phyloP scores from a whole-genome alignment of 2,329 filamentous ascomycete genomes.

The Polychaeton citri region DNA sequence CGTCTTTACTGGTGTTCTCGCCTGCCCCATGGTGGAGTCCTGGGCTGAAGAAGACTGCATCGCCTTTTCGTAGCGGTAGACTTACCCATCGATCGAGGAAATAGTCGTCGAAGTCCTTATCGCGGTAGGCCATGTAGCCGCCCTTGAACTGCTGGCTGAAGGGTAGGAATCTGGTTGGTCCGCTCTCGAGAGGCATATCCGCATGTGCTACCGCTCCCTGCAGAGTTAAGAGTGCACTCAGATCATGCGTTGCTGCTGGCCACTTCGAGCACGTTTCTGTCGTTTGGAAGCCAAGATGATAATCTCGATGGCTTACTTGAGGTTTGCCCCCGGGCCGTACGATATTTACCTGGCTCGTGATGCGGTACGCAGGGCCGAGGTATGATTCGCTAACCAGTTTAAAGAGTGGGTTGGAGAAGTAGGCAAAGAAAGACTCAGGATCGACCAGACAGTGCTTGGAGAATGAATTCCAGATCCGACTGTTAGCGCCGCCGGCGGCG shows the following conservation, averaged over 20 bases:
- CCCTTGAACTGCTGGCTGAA: slow-evolving; percentile 45
- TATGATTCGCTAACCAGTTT: slow-evolving; percentile 39
- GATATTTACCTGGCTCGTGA: slow-evolving; percentile 51
- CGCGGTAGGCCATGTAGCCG: slow-evolving; percentile 46
- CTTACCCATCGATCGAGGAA: slow-evolving; percentile 42
- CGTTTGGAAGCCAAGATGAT: slow-evolving; percentile 51
- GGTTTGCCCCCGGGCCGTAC: slow-evolving; percentile 45
- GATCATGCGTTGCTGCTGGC: slow-evolving; percentile 40
- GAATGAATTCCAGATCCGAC: slow-evolving; percentile 54
- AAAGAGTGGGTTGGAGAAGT: slow-evolving; percentile 50
- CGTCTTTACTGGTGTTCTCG: slow-evolving; percentile 35
- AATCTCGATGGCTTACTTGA: slow-evolving; percentile 48
- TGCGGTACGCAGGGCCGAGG: slow-evolving; percentile 46
- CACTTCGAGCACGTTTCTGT: slow-evolving; percentile 32
- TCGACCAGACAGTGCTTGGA: slow-evolving; percentile 44
- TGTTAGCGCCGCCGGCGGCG: slow-evolving; percentile 41
- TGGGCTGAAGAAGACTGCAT: slow-evolving; percentile 52
- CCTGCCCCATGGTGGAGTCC: slow-evolving; percentile 51
- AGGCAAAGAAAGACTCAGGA: slow-evolving; percentile 39
- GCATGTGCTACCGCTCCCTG: slow-evolving; percentile 52
- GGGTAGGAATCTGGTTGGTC: slow-evolving; percentile 47
- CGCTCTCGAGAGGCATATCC: slow-evolving; percentile 45
- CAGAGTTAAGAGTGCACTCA: slow-evolving; percentile 45
- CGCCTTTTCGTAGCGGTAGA: slow-evolving; percentile 40
- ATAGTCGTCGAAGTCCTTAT: slow-evolving; percentile 38